A percentile compares a stretch with the other conserved stretches of the same genome.
Conservation (phyloP, 495 filamentous ascomycete genomes). For the Letharia columbiana region DNA sequence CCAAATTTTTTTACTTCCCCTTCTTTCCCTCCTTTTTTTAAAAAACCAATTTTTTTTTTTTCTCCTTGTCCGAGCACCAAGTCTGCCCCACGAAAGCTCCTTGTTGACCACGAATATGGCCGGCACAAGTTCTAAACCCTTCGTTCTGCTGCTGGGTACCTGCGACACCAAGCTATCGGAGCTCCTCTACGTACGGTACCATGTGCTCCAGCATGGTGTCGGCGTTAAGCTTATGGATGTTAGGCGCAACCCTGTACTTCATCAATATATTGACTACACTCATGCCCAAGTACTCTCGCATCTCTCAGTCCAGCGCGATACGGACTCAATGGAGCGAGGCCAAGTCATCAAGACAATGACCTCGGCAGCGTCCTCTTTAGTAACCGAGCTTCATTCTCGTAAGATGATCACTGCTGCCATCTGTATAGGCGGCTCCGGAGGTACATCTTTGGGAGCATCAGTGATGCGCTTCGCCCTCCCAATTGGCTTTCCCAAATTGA, state of each 20-base stretch:
- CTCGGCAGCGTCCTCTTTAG: background rate
- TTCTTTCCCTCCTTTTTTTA: no score
- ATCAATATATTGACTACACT: background rate
- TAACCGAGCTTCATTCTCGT: background rate
- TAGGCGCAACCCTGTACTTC: background rate
- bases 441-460: background rate
- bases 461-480: background rate
- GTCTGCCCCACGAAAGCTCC: no score
- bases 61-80: background rate
- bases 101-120: background rate
- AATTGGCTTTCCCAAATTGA: background rate
- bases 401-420: background rate
- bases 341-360: background rate
- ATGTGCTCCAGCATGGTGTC: background rate
- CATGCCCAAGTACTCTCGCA: background rate
- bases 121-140: background rate
- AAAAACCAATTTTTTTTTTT: no score
- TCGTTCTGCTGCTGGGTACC: background rate
- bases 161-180: background rate
- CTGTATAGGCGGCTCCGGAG: background rate
- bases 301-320: background rate
- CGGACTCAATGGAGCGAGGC: background rate
- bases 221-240: background rate
- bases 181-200: background rate
- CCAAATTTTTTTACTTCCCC: no score